phyloP scores from a whole-genome alignment of 306 rosid species.

The Malus asiatica region DNA sequence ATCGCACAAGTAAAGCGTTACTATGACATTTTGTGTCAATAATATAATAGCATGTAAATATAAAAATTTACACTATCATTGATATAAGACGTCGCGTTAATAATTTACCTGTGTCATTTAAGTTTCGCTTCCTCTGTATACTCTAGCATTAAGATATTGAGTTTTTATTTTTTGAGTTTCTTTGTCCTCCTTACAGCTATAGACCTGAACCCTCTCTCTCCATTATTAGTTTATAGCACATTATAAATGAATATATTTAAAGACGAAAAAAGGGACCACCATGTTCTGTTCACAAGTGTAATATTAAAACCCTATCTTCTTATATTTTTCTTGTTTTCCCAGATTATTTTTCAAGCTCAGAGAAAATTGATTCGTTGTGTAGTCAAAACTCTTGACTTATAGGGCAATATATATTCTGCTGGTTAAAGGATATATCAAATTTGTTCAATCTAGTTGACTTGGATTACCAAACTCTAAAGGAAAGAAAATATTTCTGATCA shows the following conservation, averaged over 20 bases:
- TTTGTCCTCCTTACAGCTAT: slow-evolving; percentile 64
- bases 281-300: slow-evolving; percentile 9
- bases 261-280: slow-evolving; percentile 29
- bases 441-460: background rate
- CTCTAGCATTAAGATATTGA: slow-evolving; percentile 27
- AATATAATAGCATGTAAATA: too few relatives aligned
- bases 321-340: background rate
- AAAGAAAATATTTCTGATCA: background rate
- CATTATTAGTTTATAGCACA: slow-evolving; percentile 8
- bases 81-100: too few relatives aligned
- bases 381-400: background rate
- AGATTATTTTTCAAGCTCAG: background rate
- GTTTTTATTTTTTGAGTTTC: slow-evolving; percentile 23
- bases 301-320: background rate
- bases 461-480: background rate
- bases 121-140: background rate
- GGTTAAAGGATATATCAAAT: background rate
- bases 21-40: too few relatives aligned
- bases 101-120: too few relatives aligned
- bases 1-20: too few relatives aligned
- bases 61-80: too few relatives aligned
- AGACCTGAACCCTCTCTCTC: slow-evolving; percentile 37
- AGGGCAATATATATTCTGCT: background rate
- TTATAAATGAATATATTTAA: background rate
- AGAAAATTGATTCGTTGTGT: background rate